Conservation (phyloP, 2,329 filamentous ascomycete species). For the Epichloe amarillans region DNA sequence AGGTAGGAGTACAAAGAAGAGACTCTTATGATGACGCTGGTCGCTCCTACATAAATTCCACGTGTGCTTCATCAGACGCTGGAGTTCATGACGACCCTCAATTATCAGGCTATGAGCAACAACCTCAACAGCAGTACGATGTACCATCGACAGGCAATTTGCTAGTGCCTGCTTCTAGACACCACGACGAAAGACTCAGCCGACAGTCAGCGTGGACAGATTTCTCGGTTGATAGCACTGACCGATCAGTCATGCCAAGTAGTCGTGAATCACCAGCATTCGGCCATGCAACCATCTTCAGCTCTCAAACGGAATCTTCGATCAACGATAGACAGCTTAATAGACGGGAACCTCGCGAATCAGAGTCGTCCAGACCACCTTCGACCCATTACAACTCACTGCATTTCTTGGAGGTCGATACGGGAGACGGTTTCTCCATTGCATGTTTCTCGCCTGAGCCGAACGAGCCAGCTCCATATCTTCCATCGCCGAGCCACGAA, state of each 20-base stretch:
- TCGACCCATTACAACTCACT: constrained; percentile 18
- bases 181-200: constrained; percentile 33
- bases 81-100: constrained; percentile 17
- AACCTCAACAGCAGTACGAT: constrained; percentile 8
- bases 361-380: constrained; percentile 15
- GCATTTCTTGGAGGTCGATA: constrained; percentile 37
- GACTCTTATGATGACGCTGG: constrained; percentile 16
- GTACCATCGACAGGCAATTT: constrained; percentile 31
- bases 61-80: constrained; percentile 26
- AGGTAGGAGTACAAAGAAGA: constrained; percentile 15
- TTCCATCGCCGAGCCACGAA: constrained; percentile 34
- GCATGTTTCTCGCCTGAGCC: constrained; percentile 27
- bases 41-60: constrained; percentile 24
- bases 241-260: constrained; percentile 20
- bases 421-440: constrained; percentile 35
- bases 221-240: constrained; percentile 41
- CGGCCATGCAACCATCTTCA: constrained; percentile 21
- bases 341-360: constrained; percentile 10
- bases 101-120: constrained; percentile 14
- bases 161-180: constrained; percentile 31
- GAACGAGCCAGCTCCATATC: constrained; percentile 16
- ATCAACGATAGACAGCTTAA: not conserved
- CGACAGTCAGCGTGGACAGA: constrained; percentile 49
- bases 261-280: constrained; percentile 15
- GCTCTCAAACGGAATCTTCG: constrained; percentile 8